phyloP scores from a whole-genome alignment of 129 eudicot species.

The Scalesia atractyloides region DNA sequence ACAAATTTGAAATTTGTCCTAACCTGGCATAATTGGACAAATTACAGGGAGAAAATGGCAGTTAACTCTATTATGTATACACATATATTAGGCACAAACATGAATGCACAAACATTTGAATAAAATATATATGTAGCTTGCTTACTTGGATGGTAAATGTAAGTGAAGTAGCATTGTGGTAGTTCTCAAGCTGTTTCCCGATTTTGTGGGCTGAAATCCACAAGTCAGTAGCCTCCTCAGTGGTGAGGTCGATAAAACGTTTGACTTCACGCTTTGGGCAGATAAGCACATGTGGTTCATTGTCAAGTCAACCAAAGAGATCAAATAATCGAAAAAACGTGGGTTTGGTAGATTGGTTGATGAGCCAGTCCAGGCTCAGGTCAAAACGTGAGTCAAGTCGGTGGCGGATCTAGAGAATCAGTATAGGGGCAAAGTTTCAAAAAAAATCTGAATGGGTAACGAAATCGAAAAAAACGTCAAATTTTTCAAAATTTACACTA shows the following conservation, averaged over 20 bases:
- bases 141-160: slow-evolving; percentile 89
- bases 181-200: slow-evolving; percentile 70
- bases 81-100: slow-evolving; percentile 12
- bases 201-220: slow-evolving; percentile 88
- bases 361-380: not conserved
- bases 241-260: slow-evolving; percentile 81
- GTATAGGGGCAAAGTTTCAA: too few relatives aligned
- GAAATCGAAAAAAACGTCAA: too few relatives aligned
- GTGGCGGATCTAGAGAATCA: too few relatives aligned
- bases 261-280: slow-evolving; percentile 95
- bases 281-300: slow-evolving; percentile 73
- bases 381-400: not conserved
- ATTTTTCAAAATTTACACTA: too few relatives aligned
- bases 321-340: not conserved
- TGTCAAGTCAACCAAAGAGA: slow-evolving; percentile 64
- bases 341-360: not conserved
- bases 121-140: not conserved
- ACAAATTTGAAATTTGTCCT: too few relatives aligned
- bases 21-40: too few relatives aligned
- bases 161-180: slow-evolving; percentile 91
- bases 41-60: too few relatives aligned
- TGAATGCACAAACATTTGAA: not conserved
- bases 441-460: too few relatives aligned
- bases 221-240: slow-evolving; percentile 75
- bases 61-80: too few relatives aligned